A percentile compares a stretch with the other conserved stretches of the same genome.
Conservation (phyloP, 331 rosid genomes). For the Erythrophleum ivorense region DNA sequence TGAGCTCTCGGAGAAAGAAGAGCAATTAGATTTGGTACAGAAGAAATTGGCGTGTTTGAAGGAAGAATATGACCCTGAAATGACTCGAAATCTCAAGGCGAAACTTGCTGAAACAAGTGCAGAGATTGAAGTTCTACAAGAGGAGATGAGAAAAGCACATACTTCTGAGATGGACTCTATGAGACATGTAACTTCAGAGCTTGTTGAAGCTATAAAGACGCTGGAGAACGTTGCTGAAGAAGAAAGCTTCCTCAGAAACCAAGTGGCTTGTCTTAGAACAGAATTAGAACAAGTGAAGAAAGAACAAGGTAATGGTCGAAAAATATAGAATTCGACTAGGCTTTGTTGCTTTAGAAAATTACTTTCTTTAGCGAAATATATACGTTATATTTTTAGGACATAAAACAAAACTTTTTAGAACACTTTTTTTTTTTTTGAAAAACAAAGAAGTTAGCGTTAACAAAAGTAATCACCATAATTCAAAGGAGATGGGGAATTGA, state of each 20-base stretch:
- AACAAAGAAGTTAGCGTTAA: no score
- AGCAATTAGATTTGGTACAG: slow-evolving; percentile 31
- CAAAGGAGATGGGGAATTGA: no score
- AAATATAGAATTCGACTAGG: no score
- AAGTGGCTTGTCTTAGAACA: slow-evolving; percentile 52
- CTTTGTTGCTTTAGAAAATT: no score
- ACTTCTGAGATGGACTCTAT: slow-evolving; percentile 68
- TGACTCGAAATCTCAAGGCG: slow-evolving; percentile 44
- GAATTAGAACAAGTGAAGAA: slow-evolving; percentile 65
- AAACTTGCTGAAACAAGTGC: slow-evolving; percentile 58
- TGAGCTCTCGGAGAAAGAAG: slow-evolving; percentile 60
- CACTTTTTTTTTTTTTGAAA: no score
- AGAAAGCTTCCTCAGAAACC: slow-evolving; percentile 59
- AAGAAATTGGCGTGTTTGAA: slow-evolving; percentile 51
- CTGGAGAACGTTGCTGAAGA: slow-evolving; percentile 62
- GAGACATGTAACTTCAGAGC: slow-evolving; percentile 56
- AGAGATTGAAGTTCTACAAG: slow-evolving; percentile 65
- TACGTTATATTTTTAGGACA: no score
- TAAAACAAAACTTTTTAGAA: no score
- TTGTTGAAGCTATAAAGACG: slow-evolving; percentile 63
- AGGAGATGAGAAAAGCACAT: slow-evolving; percentile 64
- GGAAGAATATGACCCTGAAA: slow-evolving; percentile 59
- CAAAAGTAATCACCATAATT: no score
- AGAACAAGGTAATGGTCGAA: slow-evolving; percentile 27
- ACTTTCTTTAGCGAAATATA: no score